Percentiles rank a stretch among this genome's conserved stretches.
Evolutionary conservation across 805 yeast genomes (phyloP).

Genomic region (Kodamaea sagamina): DNA sequence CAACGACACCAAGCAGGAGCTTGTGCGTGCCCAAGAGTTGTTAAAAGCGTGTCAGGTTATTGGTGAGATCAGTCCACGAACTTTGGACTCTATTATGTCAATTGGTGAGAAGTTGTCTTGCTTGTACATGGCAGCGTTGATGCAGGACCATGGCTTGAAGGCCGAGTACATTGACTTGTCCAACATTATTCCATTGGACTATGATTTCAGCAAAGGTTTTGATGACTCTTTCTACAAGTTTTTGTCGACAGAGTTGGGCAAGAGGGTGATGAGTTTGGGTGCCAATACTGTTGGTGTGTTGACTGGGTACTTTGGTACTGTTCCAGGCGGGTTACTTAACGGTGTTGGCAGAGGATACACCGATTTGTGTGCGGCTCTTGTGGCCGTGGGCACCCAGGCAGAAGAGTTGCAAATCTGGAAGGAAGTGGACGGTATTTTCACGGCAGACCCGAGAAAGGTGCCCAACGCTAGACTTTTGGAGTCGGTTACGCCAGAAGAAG

Average conservation of each 20-base stretch:
- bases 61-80: conserved; percentile 87
- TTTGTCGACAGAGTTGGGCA: conserved; percentile 55
- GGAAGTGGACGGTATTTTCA: conserved; percentile 97
- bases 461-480: conserved; percentile 81
- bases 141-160: conserved; percentile 78
- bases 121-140: conserved; percentile 79
- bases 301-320: conserved; percentile 92
- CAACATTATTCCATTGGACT: conserved; percentile 63
- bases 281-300: conserved; percentile 72
- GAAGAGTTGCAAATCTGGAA: conserved; percentile 98
- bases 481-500: conserved; percentile 97
- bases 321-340: conserved; percentile 93
- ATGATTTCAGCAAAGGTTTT: conserved; percentile 57
- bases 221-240: conserved; percentile 65
- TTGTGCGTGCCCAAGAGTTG: conserved; percentile 66
- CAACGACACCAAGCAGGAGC: conserved; percentile 60
- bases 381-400: conserved; percentile 90
- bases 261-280: conserved; percentile 45
- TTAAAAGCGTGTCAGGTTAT: conserved; percentile 86
- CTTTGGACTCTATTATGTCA: conserved; percentile 87
- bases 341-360: conserved; percentile 98
- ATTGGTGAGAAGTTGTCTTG: conserved; percentile 94
- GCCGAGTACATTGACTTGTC: conserved; percentile 82
- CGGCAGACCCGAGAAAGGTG: conserved; percentile 97
- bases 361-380: conserved; percentile 93